Percentiles rank a stretch among this genome's conserved stretches.
Conservation (phyloP, 106 monocot species). For the Platanthera guangdongensis region DNA sequence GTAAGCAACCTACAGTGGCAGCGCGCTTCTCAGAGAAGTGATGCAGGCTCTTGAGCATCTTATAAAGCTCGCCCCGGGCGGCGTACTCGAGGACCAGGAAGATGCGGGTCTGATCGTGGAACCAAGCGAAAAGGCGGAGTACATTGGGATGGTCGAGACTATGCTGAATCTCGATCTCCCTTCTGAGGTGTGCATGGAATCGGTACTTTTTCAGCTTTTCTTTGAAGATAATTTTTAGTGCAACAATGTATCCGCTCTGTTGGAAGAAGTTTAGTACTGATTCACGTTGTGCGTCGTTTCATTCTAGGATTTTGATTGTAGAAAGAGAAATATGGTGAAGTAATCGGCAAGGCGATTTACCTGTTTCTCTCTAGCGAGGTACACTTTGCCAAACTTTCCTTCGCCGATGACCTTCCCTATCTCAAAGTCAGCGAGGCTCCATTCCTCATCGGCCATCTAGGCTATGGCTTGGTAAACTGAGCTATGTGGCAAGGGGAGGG, state of each 20-base stretch:
- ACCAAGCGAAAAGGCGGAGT: slow-evolving; percentile 78
- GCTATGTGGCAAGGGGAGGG: too few relatives aligned
- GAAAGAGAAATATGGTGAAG: not conserved
- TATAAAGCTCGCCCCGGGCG: slow-evolving; percentile 69
- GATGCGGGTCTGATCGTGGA: slow-evolving; percentile 66
- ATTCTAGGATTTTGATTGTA: not conserved
- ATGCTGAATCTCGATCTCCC: slow-evolving; percentile 87
- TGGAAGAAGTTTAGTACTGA: not conserved
- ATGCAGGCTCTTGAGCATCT: slow-evolving; percentile 47
- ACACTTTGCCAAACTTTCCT: slow-evolving; percentile 89
- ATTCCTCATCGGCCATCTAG: slow-evolving; percentile 25
- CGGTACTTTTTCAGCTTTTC: slow-evolving; percentile 85
- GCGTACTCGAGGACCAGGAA: slow-evolving; percentile 84
- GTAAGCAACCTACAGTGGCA: slow-evolving; percentile 28
- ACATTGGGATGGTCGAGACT: slow-evolving; percentile 68
- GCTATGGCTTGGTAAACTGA: too few relatives aligned
- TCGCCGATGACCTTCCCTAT: slow-evolving; percentile 85
- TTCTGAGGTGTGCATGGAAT: slow-evolving; percentile 52
- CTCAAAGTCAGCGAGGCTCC: slow-evolving; percentile 73
- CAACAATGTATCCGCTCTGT: slow-evolving; percentile 72
- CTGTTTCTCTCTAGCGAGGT: slow-evolving; percentile 69
- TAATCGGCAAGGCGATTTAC: slow-evolving; percentile 12
- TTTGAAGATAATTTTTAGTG: slow-evolving; percentile 77
- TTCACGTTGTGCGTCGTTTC: too few relatives aligned
- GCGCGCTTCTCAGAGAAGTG: slow-evolving; percentile 64